These are phyloP conservation scores for Daldinia grandis DNA, from an alignment of 495 filamentous ascomycete genomes.

Conservation along the genomic window DNA sequence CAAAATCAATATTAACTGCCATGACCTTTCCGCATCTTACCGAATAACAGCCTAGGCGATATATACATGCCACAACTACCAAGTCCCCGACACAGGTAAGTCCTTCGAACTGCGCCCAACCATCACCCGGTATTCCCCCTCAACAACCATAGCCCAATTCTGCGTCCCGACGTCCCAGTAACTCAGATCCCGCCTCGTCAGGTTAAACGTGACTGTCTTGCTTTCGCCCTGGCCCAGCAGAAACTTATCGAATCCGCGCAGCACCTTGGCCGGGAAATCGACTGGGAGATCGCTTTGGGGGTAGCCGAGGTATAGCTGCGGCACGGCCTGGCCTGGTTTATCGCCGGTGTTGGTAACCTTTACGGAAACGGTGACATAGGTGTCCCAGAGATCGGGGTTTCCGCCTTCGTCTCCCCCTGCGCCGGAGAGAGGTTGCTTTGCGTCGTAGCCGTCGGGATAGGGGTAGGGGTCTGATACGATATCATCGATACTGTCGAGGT, in stretches of 20 bases:
- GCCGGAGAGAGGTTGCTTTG: constrained; percentile 61
- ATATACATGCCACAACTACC: not conserved
- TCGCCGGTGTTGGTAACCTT: not conserved
- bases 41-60: not conserved
- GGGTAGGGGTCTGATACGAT: constrained; percentile 66
- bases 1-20: not conserved
- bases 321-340: not conserved
- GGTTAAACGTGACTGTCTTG: not conserved
- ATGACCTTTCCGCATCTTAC: not conserved
- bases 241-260: not conserved
- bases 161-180: not conserved
- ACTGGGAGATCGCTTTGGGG: not conserved
- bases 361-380: not conserved
- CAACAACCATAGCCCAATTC: not conserved
- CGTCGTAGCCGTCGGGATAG: constrained; percentile 77
- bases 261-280: not conserved
- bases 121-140: not conserved
- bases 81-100: not conserved
- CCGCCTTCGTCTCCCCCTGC: constrained; percentile 37
- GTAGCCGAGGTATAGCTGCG: not conserved
- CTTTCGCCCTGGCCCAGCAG: not conserved
- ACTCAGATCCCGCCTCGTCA: not conserved
- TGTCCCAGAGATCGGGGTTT: not conserved
- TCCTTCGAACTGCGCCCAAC: not conserved
- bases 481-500: constrained; percentile 68